These are phyloP conservation scores for Cucumis cinereus DNA, from an alignment of 306 rosid species.

Conservation along the genomic window DNA sequence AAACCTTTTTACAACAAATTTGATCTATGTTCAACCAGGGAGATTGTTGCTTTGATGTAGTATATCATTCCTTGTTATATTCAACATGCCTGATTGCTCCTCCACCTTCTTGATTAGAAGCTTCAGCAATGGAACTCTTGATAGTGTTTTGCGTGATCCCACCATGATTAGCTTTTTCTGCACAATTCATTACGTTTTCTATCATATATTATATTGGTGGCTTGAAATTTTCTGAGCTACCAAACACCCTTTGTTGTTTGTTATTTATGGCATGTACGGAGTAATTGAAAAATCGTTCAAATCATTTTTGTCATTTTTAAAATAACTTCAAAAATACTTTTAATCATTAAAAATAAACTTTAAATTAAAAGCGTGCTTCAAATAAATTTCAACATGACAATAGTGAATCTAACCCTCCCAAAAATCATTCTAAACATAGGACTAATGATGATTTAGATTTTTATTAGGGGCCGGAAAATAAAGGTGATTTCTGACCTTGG, in stretches of 20 bases:
- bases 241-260: too few species aligned
- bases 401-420: too few species aligned
- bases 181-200: neutral
- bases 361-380: too few species aligned
- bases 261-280: too few species aligned
- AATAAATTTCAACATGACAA: too few species aligned
- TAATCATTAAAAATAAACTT: too few species aligned
- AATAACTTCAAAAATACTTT: too few species aligned
- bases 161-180: slow-evolving; percentile 91
- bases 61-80: slow-evolving; percentile 42
- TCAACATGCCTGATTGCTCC: slow-evolving; percentile 59
- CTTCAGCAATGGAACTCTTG: slow-evolving; percentile 62
- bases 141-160: slow-evolving; percentile 70
- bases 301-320: too few species aligned
- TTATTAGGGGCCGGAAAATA: neutral
- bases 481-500: slow-evolving; percentile 37
- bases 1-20: slow-evolving; percentile 18
- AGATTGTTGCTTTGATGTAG: slow-evolving; percentile 28
- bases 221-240: too few species aligned
- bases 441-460: neutral
- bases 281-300: too few species aligned
- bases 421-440: too few species aligned
- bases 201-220: too few species aligned
- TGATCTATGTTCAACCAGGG: slow-evolving; percentile 38
- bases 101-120: slow-evolving; percentile 82